Evolutionary conservation across 768 basidiomycete genomes (phyloP), one percentile per base, ranked within the genome.

Genomic region (Rhodosporidiobolus sp.): DNA sequence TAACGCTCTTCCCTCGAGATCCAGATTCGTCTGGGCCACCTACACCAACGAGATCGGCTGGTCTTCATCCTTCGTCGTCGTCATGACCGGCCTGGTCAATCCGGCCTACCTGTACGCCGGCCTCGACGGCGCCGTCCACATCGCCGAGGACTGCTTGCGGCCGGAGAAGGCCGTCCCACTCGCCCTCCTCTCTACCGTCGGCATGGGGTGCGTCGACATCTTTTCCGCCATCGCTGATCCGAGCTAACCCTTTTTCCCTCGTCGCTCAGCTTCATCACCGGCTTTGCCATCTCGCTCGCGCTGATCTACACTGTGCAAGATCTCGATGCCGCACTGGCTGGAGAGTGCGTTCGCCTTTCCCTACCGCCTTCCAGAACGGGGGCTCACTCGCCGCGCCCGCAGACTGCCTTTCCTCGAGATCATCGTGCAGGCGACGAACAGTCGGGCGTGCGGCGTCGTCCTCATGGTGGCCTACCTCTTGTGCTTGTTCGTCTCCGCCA

Each of bases 21-120:
- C n/a, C n/a, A n/a, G n/a, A n/a, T n/a, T 58, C 22, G 66, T 67
- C 45, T 67, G 66, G 66, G 57, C 32, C 6, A 58, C 66, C 28
- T 67, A 67, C 56, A 67, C 56, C 5, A 67, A 67, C 49, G 66
- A 59, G n/a, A 67, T 60, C 28, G 66, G 66, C 30, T 67, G 66
- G 66, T 12, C 16, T 26, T 32, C 26, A 7, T 17, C 56, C 30
- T 67, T 67, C 54, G 43, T 67, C 45, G 57, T 60, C 24, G 57
- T 67, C 48, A 32, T 45, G 26, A 67, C 56, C 6, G 66, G 66
- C 6, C 34, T 67, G 10, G 55, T 67, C 57, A 67, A 67, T 48
- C 66, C 66, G 3, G 56, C 46, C 16, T 67, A 54, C 55, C n/a
- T 54, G 50, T 66, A 57, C 46, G 53, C 55, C 26, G 67, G 67